Evolutionary conservation across 176 grass and related monocot species (phyloP).

Genomic region (Puya raimondii): DNA sequence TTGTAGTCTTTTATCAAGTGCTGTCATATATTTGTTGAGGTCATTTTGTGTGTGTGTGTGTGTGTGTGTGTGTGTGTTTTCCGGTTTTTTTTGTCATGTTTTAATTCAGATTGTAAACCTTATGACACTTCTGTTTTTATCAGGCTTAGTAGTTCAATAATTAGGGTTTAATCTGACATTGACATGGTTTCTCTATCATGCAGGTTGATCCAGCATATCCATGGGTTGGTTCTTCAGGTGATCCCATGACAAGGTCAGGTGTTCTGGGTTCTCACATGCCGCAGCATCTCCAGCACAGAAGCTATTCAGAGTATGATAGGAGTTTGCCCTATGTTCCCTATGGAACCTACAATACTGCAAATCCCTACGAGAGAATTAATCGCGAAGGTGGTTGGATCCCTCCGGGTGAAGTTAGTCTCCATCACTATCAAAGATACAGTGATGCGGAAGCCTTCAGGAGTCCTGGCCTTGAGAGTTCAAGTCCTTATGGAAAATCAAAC

Average conservation of each 20-base stretch:
- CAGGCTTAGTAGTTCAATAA: background rate
- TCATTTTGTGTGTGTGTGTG: too few species aligned
- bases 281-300: slow-evolving; percentile 10
- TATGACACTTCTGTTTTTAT: background rate
- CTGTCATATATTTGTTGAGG: too few species aligned
- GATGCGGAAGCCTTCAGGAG: slow-evolving; percentile 17
- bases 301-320: slow-evolving; percentile 25
- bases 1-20: too few species aligned
- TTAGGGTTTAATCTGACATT: background rate
- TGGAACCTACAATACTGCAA: slow-evolving; percentile 7
- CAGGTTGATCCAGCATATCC: slow-evolving; percentile 25
- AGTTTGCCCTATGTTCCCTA: slow-evolving; percentile 6
- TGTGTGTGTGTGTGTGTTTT: too few species aligned
- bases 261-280: slow-evolving; percentile 16
- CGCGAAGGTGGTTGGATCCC: background rate
- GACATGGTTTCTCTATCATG: background rate
- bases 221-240: slow-evolving; percentile 9
- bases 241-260: slow-evolving; percentile 8
- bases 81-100: too few species aligned
- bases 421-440: slow-evolving; percentile 8
- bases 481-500: slow-evolving; percentile 13
- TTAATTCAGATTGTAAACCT: background rate
- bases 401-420: background rate
- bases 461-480: slow-evolving; percentile 22
- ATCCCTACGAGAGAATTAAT: slow-evolving; percentile 10